A percentile compares a stretch with the other conserved stretches of the same genome.
These are phyloP conservation scores for Cichorium intybus DNA, from an alignment of 140 eudicot genomes.

Conservation along the genomic window DNA sequence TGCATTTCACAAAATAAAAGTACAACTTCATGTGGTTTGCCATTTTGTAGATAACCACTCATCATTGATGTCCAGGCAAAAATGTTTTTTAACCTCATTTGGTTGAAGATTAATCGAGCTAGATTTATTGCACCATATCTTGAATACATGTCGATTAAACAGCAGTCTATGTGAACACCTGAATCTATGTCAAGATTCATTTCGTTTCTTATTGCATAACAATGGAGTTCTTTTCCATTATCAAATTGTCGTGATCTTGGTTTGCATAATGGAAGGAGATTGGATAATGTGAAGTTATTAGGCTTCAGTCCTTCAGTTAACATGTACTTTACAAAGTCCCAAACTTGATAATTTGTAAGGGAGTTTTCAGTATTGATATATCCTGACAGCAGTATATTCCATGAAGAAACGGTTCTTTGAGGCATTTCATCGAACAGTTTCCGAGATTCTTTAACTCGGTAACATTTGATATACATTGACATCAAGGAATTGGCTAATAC, in stretches of 20 bases:
- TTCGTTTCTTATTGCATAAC: slow-evolving; percentile 42
- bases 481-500: slow-evolving; percentile 48
- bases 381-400: slow-evolving; percentile 49
- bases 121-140: slow-evolving; percentile 21
- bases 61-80: slow-evolving; percentile 62
- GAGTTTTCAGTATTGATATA: slow-evolving; percentile 3
- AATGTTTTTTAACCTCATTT: slow-evolving; percentile 37
- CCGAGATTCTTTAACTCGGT: slow-evolving; percentile 11
- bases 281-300: slow-evolving; percentile 53
- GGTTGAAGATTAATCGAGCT: slow-evolving; percentile 48
- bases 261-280: slow-evolving; percentile 47
- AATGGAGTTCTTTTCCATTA: slow-evolving; percentile 64
- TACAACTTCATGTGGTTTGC: slow-evolving; percentile 38
- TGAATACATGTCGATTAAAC: slow-evolving; percentile 69
- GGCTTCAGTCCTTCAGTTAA: slow-evolving; percentile 43
- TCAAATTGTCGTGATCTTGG: slow-evolving; percentile 15
- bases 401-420: slow-evolving; percentile 49
- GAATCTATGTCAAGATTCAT: slow-evolving; percentile 25
- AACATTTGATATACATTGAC: slow-evolving; percentile 53
- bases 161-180: slow-evolving; percentile 46
- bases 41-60: slow-evolving; percentile 40
- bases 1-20: slow-evolving; percentile 45
- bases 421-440: slow-evolving; percentile 79
- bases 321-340: slow-evolving; percentile 45
- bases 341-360: neutral